Conservation (phyloP, 177 flowering plant genomes). For the Vitis hybrid region DNA sequence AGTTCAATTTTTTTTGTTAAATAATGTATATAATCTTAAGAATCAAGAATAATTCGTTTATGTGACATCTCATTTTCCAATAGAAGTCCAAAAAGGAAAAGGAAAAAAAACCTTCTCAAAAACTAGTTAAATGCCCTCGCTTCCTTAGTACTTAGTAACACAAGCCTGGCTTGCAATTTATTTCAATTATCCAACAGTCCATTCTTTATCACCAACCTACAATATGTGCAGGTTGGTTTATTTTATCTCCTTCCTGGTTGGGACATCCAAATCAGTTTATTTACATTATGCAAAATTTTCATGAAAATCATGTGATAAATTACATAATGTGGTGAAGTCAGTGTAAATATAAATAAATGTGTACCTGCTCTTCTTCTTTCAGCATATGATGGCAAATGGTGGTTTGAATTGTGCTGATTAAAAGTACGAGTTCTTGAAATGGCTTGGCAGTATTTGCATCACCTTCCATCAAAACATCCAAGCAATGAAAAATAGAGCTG, state of each 20-base stretch:
- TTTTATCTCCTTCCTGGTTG: not conserved
- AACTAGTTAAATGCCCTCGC: too few relatives aligned
- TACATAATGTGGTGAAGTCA: not conserved
- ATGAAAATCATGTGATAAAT: not conserved
- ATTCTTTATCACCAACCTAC: not conserved
- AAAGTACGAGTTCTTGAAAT: slow-evolving; percentile 47
- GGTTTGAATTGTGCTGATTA: slow-evolving; percentile 45
- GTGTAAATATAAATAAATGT: not conserved
- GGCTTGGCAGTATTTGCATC: slow-evolving; percentile 22
- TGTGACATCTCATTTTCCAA: too few relatives aligned
- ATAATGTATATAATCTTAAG: too few relatives aligned
- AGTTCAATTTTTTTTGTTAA: not conserved
- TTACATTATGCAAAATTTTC: not conserved
- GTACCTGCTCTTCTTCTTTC: slow-evolving; percentile 89
- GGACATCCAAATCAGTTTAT: not conserved
- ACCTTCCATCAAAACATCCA: slow-evolving; percentile 37
- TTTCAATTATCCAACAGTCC: not conserved
- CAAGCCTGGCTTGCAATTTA: not conserved
- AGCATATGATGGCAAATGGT: slow-evolving; percentile 70
- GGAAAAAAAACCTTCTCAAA: too few relatives aligned
- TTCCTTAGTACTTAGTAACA: too few relatives aligned
- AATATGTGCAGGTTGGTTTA: not conserved
- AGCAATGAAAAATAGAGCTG: slow-evolving; percentile 36
- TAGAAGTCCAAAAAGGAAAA: too few relatives aligned
- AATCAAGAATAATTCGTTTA: too few relatives aligned